phyloP scores from a whole-genome alignment of 225 moss, liverwort and hornwort species.

The Physcomitrium patens region DNA sequence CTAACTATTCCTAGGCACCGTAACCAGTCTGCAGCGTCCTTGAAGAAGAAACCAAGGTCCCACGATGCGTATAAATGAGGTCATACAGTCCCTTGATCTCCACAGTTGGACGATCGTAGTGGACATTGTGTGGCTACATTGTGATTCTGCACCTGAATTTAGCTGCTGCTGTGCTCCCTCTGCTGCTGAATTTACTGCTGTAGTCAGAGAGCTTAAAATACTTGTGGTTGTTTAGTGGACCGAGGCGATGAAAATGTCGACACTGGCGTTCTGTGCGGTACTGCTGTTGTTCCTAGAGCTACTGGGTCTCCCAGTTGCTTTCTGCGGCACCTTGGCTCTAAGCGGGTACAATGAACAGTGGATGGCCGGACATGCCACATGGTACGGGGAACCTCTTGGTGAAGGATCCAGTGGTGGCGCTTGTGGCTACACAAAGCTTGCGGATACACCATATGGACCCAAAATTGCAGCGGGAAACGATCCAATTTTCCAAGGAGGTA shows the following conservation, averaged over 20 bases:
- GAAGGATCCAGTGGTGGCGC: conserved; percentile 48
- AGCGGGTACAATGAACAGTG: conserved; percentile 30
- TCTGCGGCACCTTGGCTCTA: not conserved
- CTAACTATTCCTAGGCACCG: not conserved
- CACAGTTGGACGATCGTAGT: not conserved
- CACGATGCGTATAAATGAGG: not conserved
- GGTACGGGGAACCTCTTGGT: conserved; percentile 38
- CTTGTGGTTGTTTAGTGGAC: too few species aligned
- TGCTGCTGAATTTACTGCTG: too few species aligned
- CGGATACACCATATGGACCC: conserved; percentile 25
- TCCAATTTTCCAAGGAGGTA: conserved; percentile 34
- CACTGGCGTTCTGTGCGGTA: not conserved
- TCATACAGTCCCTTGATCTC: not conserved
- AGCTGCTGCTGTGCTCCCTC: too few species aligned
- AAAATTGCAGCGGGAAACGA: conserved; percentile 39
- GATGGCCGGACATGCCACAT: conserved; percentile 33
- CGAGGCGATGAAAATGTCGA: too few species aligned
- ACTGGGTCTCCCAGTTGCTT: not conserved
- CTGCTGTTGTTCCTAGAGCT: not conserved
- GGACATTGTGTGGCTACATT: not conserved
- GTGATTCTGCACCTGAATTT: not conserved
- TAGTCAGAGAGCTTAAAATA: too few species aligned
- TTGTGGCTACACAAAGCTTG: conserved; percentile 32
- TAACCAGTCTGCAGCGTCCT: not conserved
- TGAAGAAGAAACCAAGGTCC: not conserved